Percentiles rank a stretch among this genome's conserved stretches.
phyloP scores from a whole-genome alignment of 345 rosid genomes.

The Pugionium dolabratum region DNA sequence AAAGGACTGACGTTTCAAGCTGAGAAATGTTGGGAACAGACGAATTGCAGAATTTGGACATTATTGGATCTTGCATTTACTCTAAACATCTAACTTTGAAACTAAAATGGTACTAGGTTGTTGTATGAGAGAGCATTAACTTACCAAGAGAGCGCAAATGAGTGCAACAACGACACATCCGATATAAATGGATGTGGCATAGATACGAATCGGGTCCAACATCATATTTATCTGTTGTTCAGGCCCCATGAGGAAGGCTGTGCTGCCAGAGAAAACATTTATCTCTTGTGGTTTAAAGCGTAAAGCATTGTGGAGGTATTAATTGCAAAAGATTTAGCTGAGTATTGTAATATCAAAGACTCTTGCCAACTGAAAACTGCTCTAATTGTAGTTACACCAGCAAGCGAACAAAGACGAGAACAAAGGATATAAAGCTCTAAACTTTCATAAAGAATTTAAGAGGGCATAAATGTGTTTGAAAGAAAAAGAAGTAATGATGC shows the following conservation, averaged over 20 bases:
- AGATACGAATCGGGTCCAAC: slow-evolving; percentile 72
- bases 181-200: slow-evolving; percentile 72
- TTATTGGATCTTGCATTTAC: background rate
- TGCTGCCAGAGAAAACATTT: slow-evolving; percentile 66
- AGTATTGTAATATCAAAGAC: background rate
- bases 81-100: background rate
- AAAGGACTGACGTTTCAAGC: slow-evolving; percentile 6
- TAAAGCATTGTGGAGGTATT: slow-evolving; percentile 7
- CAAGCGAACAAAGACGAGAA: background rate
- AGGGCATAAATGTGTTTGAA: background rate
- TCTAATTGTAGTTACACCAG: background rate
- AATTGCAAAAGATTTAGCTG: slow-evolving; percentile 1
- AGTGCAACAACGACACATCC: slow-evolving; percentile 78
- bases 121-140: slow-evolving; percentile 28
- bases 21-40: background rate
- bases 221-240: slow-evolving; percentile 78
- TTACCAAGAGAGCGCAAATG: slow-evolving; percentile 84
- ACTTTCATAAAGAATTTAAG: background rate
- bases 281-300: slow-evolving; percentile 27
- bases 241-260: slow-evolving; percentile 90
- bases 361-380: background rate
- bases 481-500: background rate
- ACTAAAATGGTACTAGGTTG: background rate
- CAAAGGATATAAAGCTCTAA: background rate
- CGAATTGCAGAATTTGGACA: background rate